Evolutionary conservation across 352 stramenopile species (phyloP), one percentile per base, ranked within the genome.

Genomic region (Phytophthora quininea): DNA sequence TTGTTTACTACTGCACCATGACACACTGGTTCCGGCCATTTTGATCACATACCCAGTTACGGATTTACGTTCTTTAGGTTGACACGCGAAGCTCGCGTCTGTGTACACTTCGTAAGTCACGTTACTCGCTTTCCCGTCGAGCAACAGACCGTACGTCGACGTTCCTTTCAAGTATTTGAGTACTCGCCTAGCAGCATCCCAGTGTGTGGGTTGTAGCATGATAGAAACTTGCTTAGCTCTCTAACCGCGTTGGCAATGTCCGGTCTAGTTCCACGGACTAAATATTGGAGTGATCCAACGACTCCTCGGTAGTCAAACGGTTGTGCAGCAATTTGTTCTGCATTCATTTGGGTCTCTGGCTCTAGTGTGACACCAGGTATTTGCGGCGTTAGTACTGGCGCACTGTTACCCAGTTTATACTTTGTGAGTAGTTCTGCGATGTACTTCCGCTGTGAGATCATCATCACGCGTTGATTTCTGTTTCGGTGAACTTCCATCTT

Each of bases 191-290:
- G 58, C 62, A 3, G 63, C 58, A 46, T 66, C 31, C 63, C 69
- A 73, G 43, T 73, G 69, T 0, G 58, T 74, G 15, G 19, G 38
- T 71, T 77, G 42, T 74, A 77, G 48, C 57, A 71, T 2, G 61
- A 74, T 27, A 74, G 35, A 58, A 71, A 77, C 27, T 55, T 64
- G 19, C 58, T 74, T 1, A 74, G 30, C 29, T 74, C 70, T 62
- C 59, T 62, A 37, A 77, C 64, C 50, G 46, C 58, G 47, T 67
- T 77, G n/a, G 53, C 68, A 58, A 68, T 75, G 48, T 65, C 69
- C n/a, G 10, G 32, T 58, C n/a, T 12, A 30, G 61, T 70, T 15
- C 61, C 62, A 35, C 57, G 35, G 27, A 74, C 70, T 7, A 78
- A 54, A 49, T 78, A 74, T 55, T 62, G 31, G 1, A 70, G 58